phyloP scores from a whole-genome alignment of 768 basidiomycete genomes.

The Tricholoma flavovirens region DNA sequence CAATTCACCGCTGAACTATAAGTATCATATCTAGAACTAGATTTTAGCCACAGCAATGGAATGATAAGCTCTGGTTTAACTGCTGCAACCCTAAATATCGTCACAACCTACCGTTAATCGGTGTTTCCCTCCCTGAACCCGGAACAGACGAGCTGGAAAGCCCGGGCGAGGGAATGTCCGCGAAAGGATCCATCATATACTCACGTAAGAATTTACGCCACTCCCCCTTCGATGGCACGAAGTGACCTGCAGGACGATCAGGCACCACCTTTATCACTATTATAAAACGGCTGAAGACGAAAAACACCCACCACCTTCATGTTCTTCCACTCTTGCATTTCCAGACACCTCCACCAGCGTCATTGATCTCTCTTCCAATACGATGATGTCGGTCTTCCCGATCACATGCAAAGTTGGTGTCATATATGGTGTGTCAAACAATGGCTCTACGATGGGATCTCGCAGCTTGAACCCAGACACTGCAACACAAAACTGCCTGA shows the following conservation, averaged over 20 bases:
- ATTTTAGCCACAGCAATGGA: not conserved
- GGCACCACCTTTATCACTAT: not conserved
- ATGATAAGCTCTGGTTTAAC: not conserved
- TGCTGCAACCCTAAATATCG: slow-evolving; percentile 7
- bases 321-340: slow-evolving; percentile 62
- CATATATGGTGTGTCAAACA: slow-evolving; percentile 47
- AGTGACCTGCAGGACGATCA: slow-evolving; percentile 52
- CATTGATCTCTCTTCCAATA: slow-evolving; percentile 62
- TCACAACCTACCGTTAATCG: slow-evolving; percentile 21
- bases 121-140: slow-evolving; percentile 45
- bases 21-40: not conserved
- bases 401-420: slow-evolving; percentile 78
- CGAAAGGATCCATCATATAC: slow-evolving; percentile 52
- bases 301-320: slow-evolving; percentile 66
- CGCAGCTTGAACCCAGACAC: slow-evolving; percentile 64
- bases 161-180: slow-evolving; percentile 41
- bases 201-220: slow-evolving; percentile 74
- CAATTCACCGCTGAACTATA: too few species aligned
- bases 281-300: not conserved
- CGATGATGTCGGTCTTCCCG: slow-evolving; percentile 73
- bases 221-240: slow-evolving; percentile 69
- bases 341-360: slow-evolving; percentile 48
- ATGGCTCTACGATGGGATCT: slow-evolving; percentile 40
- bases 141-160: slow-evolving; percentile 26
- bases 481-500: slow-evolving; percentile 68